Evolutionary conservation across 768 basidiomycete species (phyloP).

Genomic region (Gymnopilus junonius): DNA sequence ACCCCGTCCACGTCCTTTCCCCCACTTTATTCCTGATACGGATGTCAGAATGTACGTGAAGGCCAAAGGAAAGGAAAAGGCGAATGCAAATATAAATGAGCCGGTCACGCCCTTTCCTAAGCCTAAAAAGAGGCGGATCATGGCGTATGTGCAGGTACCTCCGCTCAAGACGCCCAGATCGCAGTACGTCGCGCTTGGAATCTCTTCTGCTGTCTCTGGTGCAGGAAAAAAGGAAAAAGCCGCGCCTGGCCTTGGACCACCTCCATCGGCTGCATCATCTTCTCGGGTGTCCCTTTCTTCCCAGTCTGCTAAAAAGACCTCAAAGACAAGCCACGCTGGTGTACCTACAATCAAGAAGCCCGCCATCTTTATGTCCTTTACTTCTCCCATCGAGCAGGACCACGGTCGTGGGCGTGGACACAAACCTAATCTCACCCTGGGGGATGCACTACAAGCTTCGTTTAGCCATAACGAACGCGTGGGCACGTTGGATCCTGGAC

Average conservation of each 20-base stretch:
- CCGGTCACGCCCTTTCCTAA: not conserved
- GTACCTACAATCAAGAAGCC: not conserved
- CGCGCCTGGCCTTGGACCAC: not conserved
- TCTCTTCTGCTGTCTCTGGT: not conserved
- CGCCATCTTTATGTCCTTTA: not conserved
- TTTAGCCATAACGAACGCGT: slow-evolving; percentile 17
- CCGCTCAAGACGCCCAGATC: slow-evolving; percentile 17
- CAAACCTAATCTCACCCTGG: not conserved
- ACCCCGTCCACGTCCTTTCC: not conserved
- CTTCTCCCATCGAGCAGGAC: no score
- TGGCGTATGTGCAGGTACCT: slow-evolving; percentile 30
- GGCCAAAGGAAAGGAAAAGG: not conserved
- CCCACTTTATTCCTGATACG: not conserved
- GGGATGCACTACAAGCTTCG: slow-evolving; percentile 18
- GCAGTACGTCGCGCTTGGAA: slow-evolving; percentile 16
- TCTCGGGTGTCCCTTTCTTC: not conserved
- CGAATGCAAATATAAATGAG: not conserved
- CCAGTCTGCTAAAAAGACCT: not conserved
- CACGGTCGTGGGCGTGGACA: not conserved
- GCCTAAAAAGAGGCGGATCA: not conserved
- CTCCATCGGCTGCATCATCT: not conserved
- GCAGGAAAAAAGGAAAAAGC: not conserved
- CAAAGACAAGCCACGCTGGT: not conserved
- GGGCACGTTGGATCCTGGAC: slow-evolving; percentile 4
- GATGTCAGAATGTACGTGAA: no score